phyloP scores from a whole-genome alignment of 345 rosid species.

The Hibiscus mutabilis region DNA sequence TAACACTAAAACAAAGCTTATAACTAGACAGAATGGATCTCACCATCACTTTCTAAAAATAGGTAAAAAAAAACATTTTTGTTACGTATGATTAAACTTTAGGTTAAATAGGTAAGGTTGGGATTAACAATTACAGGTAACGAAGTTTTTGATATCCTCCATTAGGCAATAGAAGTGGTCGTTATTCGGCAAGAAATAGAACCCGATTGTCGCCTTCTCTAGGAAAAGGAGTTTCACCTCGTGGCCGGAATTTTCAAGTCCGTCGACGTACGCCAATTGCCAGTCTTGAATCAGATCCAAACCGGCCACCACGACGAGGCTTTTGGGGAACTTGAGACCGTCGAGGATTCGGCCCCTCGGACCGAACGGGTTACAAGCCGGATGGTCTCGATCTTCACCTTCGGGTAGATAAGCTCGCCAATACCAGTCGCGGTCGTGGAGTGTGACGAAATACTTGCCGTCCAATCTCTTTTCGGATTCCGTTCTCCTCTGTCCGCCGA shows the following conservation, averaged over 20 bases:
- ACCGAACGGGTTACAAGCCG: constrained; percentile 89
- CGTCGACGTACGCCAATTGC: constrained; percentile 80
- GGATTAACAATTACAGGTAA: constrained; percentile 44
- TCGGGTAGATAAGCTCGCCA: constrained; percentile 86
- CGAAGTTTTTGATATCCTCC: constrained; percentile 74
- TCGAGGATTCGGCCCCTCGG: constrained; percentile 51
- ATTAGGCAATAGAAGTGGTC: constrained; percentile 70
- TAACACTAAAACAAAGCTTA: not conserved
- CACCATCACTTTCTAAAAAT: not conserved
- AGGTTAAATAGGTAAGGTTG: constrained; percentile 17
- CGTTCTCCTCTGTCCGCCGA: constrained; percentile 73
- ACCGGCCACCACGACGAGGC: constrained; percentile 62
- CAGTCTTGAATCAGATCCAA: constrained; percentile 89
- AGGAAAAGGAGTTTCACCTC: constrained; percentile 66
- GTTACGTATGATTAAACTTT: too few relatives aligned
- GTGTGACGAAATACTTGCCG: constrained; percentile 4
- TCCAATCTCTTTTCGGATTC: constrained; percentile 63
- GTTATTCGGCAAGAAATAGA: constrained; percentile 88
- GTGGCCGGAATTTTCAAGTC: constrained; percentile 47
- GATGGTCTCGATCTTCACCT: constrained; percentile 28
- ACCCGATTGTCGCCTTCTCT: constrained; percentile 79
- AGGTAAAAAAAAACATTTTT: constrained; percentile 11
- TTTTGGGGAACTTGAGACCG: constrained; percentile 19
- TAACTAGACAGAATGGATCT: not conserved
- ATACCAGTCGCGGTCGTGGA: constrained; percentile 89